Evolutionary conservation across 805 yeast species (phyloP).

Genomic region (Candida tibetensis): DNA sequence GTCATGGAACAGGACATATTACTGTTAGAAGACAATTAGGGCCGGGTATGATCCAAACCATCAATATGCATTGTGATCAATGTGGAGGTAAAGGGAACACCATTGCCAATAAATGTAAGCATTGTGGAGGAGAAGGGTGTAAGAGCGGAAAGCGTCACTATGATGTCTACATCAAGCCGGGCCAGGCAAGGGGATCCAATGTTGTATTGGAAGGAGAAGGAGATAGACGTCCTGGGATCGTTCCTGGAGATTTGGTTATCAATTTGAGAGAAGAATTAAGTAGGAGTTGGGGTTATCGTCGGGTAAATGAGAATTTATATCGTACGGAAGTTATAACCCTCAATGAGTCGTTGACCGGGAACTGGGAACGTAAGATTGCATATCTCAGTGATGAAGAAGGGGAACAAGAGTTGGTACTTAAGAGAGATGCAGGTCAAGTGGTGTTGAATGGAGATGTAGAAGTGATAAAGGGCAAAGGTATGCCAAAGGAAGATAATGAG

Average conservation of each 20-base stretch:
- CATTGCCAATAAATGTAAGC: slow-evolving; percentile 61
- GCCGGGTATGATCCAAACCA: slow-evolving; percentile 85
- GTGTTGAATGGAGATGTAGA: slow-evolving; percentile 73
- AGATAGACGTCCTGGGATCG: slow-evolving; percentile 78
- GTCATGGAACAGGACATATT: slow-evolving; percentile 74
- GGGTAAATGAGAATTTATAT: slow-evolving; percentile 71
- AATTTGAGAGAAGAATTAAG: slow-evolving; percentile 52
- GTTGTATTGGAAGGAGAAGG: slow-evolving; percentile 71
- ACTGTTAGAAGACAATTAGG: slow-evolving; percentile 72
- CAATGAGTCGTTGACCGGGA: slow-evolving; percentile 73
- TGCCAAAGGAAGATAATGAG: slow-evolving; percentile 60
- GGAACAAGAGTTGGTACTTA: slow-evolving; percentile 37
- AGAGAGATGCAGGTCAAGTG: slow-evolving; percentile 49
- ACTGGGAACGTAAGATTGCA: slow-evolving; percentile 69
- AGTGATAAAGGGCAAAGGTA: slow-evolving; percentile 69
- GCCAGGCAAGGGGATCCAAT: slow-evolving; percentile 59
- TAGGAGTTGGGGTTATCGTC: slow-evolving; percentile 78
- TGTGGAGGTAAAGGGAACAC: slow-evolving; percentile 78
- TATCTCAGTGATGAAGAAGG: slow-evolving; percentile 60
- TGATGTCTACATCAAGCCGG: slow-evolving; percentile 64
- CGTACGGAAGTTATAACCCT: slow-evolving; percentile 75
- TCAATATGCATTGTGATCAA: slow-evolving; percentile 73
- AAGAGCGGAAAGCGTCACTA: slow-evolving; percentile 53
- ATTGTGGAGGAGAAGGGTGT: slow-evolving; percentile 72
- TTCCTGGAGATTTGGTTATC: slow-evolving; percentile 77